These are phyloP conservation scores for Elongisporangium undulatum DNA, from an alignment of 352 stramenopile species.

Conservation along the genomic window DNA sequence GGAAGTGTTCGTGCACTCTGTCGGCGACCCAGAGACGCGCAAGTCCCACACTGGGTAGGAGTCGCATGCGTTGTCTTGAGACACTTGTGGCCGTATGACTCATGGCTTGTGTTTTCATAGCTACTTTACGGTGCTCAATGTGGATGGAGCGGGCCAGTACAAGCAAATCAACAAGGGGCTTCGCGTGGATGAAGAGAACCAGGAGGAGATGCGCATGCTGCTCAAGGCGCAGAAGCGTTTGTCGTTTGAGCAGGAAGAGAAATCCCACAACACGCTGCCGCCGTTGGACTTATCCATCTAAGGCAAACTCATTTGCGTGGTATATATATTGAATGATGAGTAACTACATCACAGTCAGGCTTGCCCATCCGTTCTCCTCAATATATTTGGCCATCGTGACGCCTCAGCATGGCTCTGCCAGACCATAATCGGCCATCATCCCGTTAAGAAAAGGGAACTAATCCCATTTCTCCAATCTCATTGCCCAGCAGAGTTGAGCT, in stretches of 20 bases:
- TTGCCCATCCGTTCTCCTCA: no score
- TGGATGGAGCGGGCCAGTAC: slow-evolving; percentile 21
- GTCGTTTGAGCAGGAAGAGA: slow-evolving; percentile 33
- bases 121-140: slow-evolving; percentile 39
- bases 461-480: no score
- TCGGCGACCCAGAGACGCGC: slow-evolving; percentile 2
- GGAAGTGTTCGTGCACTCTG: slow-evolving; percentile 10
- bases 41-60: slow-evolving; percentile 12
- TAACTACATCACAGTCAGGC: no score
- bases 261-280: slow-evolving; percentile 22
- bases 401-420: no score
- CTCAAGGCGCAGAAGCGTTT: slow-evolving; percentile 40
- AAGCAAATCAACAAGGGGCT: slow-evolving; percentile 32
- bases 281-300: slow-evolving; percentile 7
- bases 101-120: background rate
- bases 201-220: slow-evolving; percentile 27
- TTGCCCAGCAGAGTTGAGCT: no score
- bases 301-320: background rate
- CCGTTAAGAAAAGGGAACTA: no score
- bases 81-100: background rate
- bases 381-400: no score
- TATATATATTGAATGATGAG: no score
- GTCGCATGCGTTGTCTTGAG: no score
- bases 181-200: slow-evolving; percentile 20
- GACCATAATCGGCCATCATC: no score